A percentile compares a stretch with the other conserved stretches of the same genome.
phyloP scores from a whole-genome alignment of 2,329 filamentous ascomycete species.

The Colletotrichum lindemuthianum region DNA sequence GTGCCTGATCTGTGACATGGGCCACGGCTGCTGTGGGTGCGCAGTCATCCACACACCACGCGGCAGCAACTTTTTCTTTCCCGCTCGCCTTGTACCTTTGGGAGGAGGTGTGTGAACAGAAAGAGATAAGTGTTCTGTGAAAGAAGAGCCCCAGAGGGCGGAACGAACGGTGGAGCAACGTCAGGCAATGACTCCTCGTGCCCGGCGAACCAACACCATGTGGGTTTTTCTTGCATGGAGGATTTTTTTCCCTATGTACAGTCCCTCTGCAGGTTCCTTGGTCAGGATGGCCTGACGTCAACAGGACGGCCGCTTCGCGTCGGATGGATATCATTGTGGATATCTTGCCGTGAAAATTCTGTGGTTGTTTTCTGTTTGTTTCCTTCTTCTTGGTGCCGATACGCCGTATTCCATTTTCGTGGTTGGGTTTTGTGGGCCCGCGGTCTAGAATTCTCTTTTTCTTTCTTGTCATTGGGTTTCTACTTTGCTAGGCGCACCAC shows the following conservation, averaged over 20 bases:
- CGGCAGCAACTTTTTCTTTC: neutral
- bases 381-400: neutral
- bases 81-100: neutral
- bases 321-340: slow-evolving; percentile 18
- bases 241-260: slow-evolving; percentile 10
- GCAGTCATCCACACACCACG: slow-evolving; percentile 5
- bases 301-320: slow-evolving; percentile 9
- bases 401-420: slow-evolving; percentile 10
- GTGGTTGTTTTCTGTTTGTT: neutral
- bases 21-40: neutral
- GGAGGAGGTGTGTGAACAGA: too few species aligned
- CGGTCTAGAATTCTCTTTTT: slow-evolving; percentile 3
- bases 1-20: slow-evolving; percentile 8
- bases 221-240: slow-evolving; percentile 5
- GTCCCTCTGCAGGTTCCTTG: too few species aligned
- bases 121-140: neutral
- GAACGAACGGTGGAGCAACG: slow-evolving; percentile 1
- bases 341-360: slow-evolving; percentile 7
- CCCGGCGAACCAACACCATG: slow-evolving; percentile 4
- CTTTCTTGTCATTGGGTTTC: neutral
- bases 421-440: slow-evolving; percentile 18
- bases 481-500: slow-evolving; percentile 8
- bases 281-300: slow-evolving; percentile 11
- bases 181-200: neutral
- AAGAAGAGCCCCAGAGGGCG: neutral